Conservation (phyloP, 2,329 filamentous ascomycete genomes). For the Botrytis aclada region DNA sequence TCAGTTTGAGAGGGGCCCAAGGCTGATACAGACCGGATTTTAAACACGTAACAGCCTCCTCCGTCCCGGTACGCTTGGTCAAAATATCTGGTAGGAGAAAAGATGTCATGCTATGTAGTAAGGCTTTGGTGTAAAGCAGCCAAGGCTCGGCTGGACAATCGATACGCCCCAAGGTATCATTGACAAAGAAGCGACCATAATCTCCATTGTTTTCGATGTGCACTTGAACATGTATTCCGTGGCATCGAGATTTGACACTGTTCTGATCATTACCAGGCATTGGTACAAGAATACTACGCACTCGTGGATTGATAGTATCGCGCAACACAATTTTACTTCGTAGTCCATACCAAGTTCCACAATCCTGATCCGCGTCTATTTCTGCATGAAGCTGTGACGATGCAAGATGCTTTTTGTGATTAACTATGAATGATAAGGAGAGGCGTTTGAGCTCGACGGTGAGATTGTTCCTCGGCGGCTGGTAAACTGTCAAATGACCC, state of each 20-base stretch:
- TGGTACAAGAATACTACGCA: conserved; percentile 54
- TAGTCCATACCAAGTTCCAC: conserved; percentile 59
- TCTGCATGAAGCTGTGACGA: conserved; percentile 50
- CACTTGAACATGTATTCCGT: conserved; percentile 45
- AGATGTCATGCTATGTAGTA: conserved; percentile 60
- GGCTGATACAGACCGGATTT: conserved; percentile 45
- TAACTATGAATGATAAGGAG: conserved; percentile 54
- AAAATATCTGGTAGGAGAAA: conserved; percentile 55
- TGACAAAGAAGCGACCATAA: conserved; percentile 52
- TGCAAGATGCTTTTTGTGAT: conserved; percentile 42
- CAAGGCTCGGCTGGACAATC: conserved; percentile 55
- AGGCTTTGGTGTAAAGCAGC: conserved; percentile 54
- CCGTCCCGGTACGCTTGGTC: conserved; percentile 56
- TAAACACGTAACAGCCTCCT: conserved; percentile 54
- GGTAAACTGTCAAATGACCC: conserved; percentile 45
- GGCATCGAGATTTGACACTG: conserved; percentile 29
- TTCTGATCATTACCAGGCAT: conserved; percentile 39
- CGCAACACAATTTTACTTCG: conserved; percentile 55
- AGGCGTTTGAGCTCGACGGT: conserved; percentile 51
- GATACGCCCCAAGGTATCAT: conserved; percentile 53
- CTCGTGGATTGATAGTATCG: conserved; percentile 40
- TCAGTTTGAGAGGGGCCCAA: conserved; percentile 25
- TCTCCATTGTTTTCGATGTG: conserved; percentile 37
- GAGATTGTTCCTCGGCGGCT: conserved; percentile 40
- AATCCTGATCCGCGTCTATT: conserved; percentile 56